Conservation (phyloP, 2,329 filamentous ascomycete species). For the Diplodia seriata region DNA sequence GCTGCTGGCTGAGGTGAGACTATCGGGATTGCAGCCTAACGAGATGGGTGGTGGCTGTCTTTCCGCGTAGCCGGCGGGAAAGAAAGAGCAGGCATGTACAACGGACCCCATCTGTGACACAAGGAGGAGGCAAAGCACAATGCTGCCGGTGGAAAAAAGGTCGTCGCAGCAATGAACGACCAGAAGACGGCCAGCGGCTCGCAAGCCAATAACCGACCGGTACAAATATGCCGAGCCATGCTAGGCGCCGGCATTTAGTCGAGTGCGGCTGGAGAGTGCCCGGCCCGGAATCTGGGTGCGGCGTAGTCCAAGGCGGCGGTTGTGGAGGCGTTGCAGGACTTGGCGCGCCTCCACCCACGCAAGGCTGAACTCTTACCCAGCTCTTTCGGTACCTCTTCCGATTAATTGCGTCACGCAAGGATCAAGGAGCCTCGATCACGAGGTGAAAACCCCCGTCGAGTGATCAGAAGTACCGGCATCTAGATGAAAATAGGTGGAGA, state of each 20-base stretch:
- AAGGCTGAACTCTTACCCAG: slow-evolving; percentile 13
- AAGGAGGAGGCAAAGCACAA: slow-evolving; percentile 14
- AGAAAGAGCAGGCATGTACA: not conserved
- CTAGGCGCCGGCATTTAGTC: not conserved
- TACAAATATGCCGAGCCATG: not conserved
- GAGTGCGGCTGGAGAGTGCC: not conserved
- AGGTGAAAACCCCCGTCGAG: not conserved
- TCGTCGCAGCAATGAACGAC: not conserved
- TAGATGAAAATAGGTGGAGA: not conserved
- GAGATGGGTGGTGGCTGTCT: slow-evolving; percentile 12
- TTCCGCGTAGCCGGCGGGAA: not conserved
- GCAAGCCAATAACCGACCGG: not conserved
- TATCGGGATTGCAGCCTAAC: not conserved
- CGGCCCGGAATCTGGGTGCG: not conserved
- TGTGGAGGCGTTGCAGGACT: slow-evolving; percentile 7
- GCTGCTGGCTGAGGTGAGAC: slow-evolving; percentile 21
- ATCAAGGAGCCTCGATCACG: not conserved
- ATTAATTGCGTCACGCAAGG: slow-evolving; percentile 4
- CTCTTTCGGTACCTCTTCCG: not conserved
- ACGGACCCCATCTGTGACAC: not conserved
- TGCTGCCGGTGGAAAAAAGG: not conserved
- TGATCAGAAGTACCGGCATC: not conserved
- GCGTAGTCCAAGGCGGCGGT: slow-evolving; percentile 8
- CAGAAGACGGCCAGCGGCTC: slow-evolving; percentile 1
- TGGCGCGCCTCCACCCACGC: slow-evolving; percentile 9